Conservation (phyloP, 2,329 filamentous ascomycete species). For the Penicillium sclerotiorum region DNA sequence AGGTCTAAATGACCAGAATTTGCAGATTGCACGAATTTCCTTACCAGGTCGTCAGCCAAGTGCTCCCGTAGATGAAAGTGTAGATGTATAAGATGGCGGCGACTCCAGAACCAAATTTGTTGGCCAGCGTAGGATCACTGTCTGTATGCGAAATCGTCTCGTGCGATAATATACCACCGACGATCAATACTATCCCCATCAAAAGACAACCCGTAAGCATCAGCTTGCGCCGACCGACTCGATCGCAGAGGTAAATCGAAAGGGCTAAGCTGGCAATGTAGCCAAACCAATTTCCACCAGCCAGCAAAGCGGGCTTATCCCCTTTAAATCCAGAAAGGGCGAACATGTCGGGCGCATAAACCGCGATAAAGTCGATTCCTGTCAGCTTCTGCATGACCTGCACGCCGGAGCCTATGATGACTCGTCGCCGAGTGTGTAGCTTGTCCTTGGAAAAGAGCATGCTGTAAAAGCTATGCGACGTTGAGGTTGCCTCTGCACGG, state of each 20-base stretch:
- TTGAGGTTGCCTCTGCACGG: not conserved
- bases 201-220: not conserved
- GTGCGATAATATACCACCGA: not conserved
- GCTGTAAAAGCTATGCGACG: not conserved
- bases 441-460: not conserved
- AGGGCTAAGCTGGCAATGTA: not conserved
- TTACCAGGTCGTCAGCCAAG: constrained; percentile 1
- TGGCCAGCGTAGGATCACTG: not conserved
- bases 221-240: not conserved
- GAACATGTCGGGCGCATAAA: constrained; percentile 1
- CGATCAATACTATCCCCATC: not conserved
- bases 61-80: constrained; percentile 1
- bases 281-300: not conserved
- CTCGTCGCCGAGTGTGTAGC: not conserved
- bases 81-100: not conserved
- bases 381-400: constrained; percentile 2
- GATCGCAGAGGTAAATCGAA: not conserved
- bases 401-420: not conserved
- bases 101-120: not conserved
- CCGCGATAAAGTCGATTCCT: not conserved
- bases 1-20: too few relatives aligned
- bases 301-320: not conserved
- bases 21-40: too few relatives aligned
- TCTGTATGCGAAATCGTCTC: not conserved
- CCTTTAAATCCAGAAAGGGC: not conserved